Percentiles rank a stretch among this genome's conserved stretches.
Conservation (phyloP, 2,329 filamentous ascomycete genomes). For the Ophiostoma angusticollis region DNA sequence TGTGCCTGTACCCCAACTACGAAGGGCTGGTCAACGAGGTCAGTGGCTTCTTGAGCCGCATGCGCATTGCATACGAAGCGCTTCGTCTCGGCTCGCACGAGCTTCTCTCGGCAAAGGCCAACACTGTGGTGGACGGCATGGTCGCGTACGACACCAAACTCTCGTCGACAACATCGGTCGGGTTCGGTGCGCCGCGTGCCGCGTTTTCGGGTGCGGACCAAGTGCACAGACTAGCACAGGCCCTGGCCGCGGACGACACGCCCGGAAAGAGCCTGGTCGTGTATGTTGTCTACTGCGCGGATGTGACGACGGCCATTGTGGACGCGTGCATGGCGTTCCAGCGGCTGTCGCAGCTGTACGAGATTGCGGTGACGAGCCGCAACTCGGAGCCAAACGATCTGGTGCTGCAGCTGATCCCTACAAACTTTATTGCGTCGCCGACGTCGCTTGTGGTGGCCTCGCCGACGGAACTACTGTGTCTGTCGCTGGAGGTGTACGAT, state of each 20-base stretch:
- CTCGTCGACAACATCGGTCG: not conserved
- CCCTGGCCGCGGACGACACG: slow-evolving; percentile 28
- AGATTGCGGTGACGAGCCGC: slow-evolving; percentile 21
- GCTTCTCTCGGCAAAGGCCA: slow-evolving; percentile 29
- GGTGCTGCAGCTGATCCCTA: slow-evolving; percentile 64
- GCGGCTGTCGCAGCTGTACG: slow-evolving; percentile 54
- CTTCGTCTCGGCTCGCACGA: slow-evolving; percentile 58
- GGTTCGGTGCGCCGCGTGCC: slow-evolving; percentile 21
- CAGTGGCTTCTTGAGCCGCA: slow-evolving; percentile 50
- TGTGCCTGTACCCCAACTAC: slow-evolving; percentile 58
- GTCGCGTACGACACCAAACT: slow-evolving; percentile 30
- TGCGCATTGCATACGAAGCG: slow-evolving; percentile 60
- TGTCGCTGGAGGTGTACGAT: slow-evolving; percentile 68
- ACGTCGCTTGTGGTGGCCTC: slow-evolving; percentile 50
- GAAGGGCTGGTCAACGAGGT: slow-evolving; percentile 49
- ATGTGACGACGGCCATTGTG: slow-evolving; percentile 46
- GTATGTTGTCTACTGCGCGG: slow-evolving; percentile 61
- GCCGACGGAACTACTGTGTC: slow-evolving; percentile 42
- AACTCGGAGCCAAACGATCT: slow-evolving; percentile 45
- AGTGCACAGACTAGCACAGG: slow-evolving; percentile 34
- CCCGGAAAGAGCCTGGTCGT: slow-evolving; percentile 55
- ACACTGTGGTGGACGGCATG: slow-evolving; percentile 32
- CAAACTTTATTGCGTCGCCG: slow-evolving; percentile 52
- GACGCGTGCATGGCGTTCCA: slow-evolving; percentile 65
- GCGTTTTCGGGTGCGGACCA: slow-evolving; percentile 35